Conservation (phyloP, 139 green algal species). For the Pleodorina starrii region DNA sequence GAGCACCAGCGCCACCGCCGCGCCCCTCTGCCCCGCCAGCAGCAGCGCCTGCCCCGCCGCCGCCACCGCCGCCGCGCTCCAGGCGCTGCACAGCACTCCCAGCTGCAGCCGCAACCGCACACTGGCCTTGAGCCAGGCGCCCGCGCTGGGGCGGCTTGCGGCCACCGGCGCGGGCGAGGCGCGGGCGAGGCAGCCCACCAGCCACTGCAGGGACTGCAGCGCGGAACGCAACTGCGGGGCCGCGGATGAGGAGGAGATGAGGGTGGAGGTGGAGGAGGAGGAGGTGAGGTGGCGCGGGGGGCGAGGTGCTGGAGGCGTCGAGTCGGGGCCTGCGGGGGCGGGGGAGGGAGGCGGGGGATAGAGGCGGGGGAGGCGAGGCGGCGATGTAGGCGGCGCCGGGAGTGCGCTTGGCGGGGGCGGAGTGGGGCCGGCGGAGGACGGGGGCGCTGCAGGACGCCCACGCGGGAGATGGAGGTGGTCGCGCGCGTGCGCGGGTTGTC, state of each 20-base stretch:
- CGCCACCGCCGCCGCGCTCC: neutral
- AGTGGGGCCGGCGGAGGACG: too few relatives aligned
- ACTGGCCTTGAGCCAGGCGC: conserved; percentile 10
- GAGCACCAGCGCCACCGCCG: conserved; percentile 36
- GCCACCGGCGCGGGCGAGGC: conserved; percentile 24
- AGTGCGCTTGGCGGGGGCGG: too few relatives aligned
- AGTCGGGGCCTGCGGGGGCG: neutral
- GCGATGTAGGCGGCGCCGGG: too few relatives aligned
- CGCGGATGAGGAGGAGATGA: neutral
- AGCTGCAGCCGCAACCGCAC: conserved; percentile 18
- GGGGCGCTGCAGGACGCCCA: too few relatives aligned
- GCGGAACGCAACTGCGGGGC: neutral
- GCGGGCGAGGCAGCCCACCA: conserved; percentile 1
- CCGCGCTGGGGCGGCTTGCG: neutral
- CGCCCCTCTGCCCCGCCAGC: conserved; percentile 21
- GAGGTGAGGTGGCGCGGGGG: too few relatives aligned
- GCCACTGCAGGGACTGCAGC: conserved; percentile 21
- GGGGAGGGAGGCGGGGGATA: too few relatives aligned
- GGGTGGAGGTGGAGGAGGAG: neutral
- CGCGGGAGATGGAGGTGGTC: too few relatives aligned
- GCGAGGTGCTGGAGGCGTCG: neutral
- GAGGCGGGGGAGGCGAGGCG: too few relatives aligned
- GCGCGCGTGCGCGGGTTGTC: too few relatives aligned
- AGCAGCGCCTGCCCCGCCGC: conserved; percentile 41
- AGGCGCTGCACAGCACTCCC: conserved; percentile 1